Percentiles rank a stretch among this genome's conserved stretches.
phyloP scores from a whole-genome alignment of 805 yeast species.

The Wickerhamomyces pijperi region DNA sequence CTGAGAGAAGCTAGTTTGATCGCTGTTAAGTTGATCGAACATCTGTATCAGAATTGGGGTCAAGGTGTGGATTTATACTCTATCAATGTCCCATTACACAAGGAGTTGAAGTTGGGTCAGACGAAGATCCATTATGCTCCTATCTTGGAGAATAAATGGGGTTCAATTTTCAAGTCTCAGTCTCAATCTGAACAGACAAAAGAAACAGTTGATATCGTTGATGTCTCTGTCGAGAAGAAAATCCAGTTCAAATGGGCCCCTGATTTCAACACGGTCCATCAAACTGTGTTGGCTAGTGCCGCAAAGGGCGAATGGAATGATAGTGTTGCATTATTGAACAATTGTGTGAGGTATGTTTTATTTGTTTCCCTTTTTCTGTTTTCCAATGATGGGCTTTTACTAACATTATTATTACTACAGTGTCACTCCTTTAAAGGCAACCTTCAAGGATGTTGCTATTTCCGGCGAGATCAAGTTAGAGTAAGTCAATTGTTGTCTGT shows the following conservation, averaged over 20 bases:
- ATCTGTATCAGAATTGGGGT: slow-evolving; percentile 52
- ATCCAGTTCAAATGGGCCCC: slow-evolving; percentile 75
- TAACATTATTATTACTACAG: slow-evolving; percentile 28
- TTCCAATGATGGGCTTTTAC: too few relatives aligned
- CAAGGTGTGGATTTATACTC: slow-evolving; percentile 57
- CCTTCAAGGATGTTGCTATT: slow-evolving; percentile 46
- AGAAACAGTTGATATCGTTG: slow-evolving; percentile 33
- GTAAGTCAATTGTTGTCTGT: slow-evolving; percentile 10
- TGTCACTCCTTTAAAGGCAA: slow-evolving; percentile 65
- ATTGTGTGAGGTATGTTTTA: slow-evolving; percentile 17
- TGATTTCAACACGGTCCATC: slow-evolving; percentile 57
- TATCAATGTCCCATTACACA: slow-evolving; percentile 74
- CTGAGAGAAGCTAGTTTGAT: slow-evolving; percentile 56
- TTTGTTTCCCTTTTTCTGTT: neutral
- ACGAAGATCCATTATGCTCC: slow-evolving; percentile 68
- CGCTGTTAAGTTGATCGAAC: slow-evolving; percentile 50
- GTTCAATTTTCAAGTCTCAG: slow-evolving; percentile 37
- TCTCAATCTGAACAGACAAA: slow-evolving; percentile 8
- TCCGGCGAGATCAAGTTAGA: slow-evolving; percentile 46
- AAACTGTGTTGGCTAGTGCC: slow-evolving; percentile 30
- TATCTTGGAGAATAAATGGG: slow-evolving; percentile 76
- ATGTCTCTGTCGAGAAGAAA: slow-evolving; percentile 29
- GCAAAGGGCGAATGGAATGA: slow-evolving; percentile 18
- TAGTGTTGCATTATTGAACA: slow-evolving; percentile 21
- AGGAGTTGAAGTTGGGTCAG: slow-evolving; percentile 33